Evolutionary conservation across 73 alveolate genomes (phyloP).

Genomic region (Stentor coeruleus): DNA sequence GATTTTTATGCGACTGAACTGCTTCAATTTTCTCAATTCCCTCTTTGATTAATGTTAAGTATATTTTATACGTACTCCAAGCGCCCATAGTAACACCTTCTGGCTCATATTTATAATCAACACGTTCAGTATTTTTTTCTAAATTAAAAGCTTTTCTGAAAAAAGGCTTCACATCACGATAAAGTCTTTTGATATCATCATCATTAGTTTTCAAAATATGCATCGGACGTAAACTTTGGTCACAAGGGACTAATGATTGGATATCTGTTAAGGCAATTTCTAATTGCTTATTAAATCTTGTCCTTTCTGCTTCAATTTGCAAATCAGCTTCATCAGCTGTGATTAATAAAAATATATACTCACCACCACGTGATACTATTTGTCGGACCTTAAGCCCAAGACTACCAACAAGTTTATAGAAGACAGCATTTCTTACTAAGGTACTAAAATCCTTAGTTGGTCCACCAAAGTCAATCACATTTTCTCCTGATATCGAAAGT

Average conservation of each 20-base stretch:
- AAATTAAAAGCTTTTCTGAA: too few relatives aligned
- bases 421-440: slow-evolving; percentile 28
- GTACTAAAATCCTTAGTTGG: slow-evolving; percentile 34
- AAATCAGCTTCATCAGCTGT: slow-evolving; percentile 21
- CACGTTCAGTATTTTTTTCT: too few relatives aligned
- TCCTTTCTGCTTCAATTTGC: slow-evolving; percentile 26
- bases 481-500: neutral
- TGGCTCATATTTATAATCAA: neutral
- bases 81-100: neutral
- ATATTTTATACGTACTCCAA: neutral
- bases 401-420: slow-evolving; percentile 30
- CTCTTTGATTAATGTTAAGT: neutral
- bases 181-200: neutral
- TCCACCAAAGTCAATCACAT: slow-evolving; percentile 18
- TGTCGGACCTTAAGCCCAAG: slow-evolving; percentile 31
- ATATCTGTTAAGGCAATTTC: slow-evolving; percentile 45
- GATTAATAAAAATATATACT: slow-evolving; percentile 28
- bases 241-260: slow-evolving; percentile 46
- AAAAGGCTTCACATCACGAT: too few relatives aligned
- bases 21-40: neutral
- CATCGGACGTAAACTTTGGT: slow-evolving; percentile 31
- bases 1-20: neutral
- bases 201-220: neutral
- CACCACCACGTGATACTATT: slow-evolving; percentile 32
- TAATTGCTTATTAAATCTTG: slow-evolving; percentile 24